phyloP scores from a whole-genome alignment of 139 green algal genomes.

The Monoraphidium neglectum region DNA sequence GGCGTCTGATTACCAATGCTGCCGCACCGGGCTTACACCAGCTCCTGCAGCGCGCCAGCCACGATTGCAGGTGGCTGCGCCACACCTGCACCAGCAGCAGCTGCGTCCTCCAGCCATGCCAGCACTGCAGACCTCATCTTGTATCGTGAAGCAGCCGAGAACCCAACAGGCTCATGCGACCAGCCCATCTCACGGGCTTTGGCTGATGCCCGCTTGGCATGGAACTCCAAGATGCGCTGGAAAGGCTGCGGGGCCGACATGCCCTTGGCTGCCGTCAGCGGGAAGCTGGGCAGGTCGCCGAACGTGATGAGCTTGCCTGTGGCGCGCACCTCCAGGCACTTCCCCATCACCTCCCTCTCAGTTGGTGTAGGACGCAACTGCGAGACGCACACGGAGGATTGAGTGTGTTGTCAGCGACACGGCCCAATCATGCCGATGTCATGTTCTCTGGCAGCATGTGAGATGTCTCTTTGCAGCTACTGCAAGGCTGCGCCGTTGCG shows the following conservation, averaged over 20 bases:
- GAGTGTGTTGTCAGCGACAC: not conserved
- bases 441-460: too few species aligned
- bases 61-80: too few species aligned
- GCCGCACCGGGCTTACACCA: too few species aligned
- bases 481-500: not conserved
- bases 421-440: not conserved
- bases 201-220: not conserved
- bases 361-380: not conserved
- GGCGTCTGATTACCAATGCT: too few species aligned
- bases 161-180: slow-evolving; percentile 5
- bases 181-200: not conserved
- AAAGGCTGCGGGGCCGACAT: not conserved
- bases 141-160: too few species aligned
- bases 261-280: not conserved
- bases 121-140: too few species aligned
- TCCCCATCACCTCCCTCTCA: not conserved
- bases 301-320: slow-evolving; percentile 2
- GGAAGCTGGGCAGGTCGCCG: slow-evolving; percentile 1
- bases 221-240: not conserved
- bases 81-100: too few species aligned
- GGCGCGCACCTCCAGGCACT: slow-evolving; percentile 2
- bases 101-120: too few species aligned
- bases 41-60: too few species aligned
- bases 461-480: too few species aligned
- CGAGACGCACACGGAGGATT: not conserved